A percentile compares a stretch with the other conserved stretches of the same genome.
Conservation (phyloP, 345 rosid genomes). For the Hypericum androsaemum region DNA sequence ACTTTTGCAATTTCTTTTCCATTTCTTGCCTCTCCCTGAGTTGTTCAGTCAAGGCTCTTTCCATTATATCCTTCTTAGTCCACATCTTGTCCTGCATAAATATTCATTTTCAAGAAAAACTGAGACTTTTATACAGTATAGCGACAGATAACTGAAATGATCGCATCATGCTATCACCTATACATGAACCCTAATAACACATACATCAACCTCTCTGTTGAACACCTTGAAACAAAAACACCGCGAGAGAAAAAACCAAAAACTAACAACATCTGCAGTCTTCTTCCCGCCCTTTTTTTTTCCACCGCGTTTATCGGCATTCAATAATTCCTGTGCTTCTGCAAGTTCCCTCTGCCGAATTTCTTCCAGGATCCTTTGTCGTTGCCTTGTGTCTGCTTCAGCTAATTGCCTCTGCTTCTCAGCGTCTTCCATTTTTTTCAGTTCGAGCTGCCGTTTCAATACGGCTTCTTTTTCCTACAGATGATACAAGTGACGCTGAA, state of each 20-base stretch:
- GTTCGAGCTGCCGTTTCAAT: slow-evolving; percentile 61
- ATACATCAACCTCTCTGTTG: too few species aligned
- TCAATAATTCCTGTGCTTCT: slow-evolving; percentile 78
- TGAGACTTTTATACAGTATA: too few species aligned
- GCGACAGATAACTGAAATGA: too few species aligned
- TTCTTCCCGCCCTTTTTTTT: slow-evolving; percentile 71
- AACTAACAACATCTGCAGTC: slow-evolving; percentile 74
- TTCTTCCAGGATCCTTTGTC: slow-evolving; percentile 69
- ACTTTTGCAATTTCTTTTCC: slow-evolving; percentile 86
- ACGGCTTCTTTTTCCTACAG: slow-evolving; percentile 97
- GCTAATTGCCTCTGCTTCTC: slow-evolving; percentile 89
- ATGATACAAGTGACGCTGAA: neutral
- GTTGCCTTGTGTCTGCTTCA: slow-evolving; percentile 62
- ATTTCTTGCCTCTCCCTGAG: slow-evolving; percentile 89
- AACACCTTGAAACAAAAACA: too few species aligned
- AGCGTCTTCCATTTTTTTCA: slow-evolving; percentile 82
- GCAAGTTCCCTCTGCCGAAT: slow-evolving; percentile 85
- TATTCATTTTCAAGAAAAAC: too few species aligned
- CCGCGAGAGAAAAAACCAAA: neutral
- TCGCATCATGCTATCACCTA: too few species aligned
- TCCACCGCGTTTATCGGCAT: slow-evolving; percentile 53
- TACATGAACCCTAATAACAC: neutral
- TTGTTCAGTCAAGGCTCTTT: slow-evolving; percentile 75
- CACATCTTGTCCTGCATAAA: slow-evolving; percentile 55
- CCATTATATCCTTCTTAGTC: slow-evolving; percentile 66